Base-by-base conservation (phyloP, 306 rosid genomes). In the Dicorynia guianensis region DNA sequence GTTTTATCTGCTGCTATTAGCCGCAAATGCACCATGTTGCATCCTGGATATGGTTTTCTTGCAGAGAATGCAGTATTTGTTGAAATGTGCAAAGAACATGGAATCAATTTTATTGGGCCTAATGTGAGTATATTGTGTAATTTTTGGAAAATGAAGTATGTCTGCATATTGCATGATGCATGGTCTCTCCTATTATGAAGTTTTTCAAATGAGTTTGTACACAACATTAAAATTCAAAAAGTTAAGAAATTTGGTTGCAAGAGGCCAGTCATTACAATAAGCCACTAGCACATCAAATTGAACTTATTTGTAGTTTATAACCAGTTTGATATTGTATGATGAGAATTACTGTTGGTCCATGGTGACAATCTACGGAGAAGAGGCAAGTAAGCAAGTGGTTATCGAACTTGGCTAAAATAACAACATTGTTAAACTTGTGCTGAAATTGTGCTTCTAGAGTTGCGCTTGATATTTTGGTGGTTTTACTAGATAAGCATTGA, bases 31-130 rank as follows among this genome's bases (percentile, higher is more conserved):
- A 89, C 97, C 11, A 92, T 95, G 99, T 81, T 95, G 83, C 99
- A 95, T 84, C 99, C 99, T 44, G 99, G 99, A 79, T 95, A 95
- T 83, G 99, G 99, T 75, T 92, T 95, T 81, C 97, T 95, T 58
- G 88, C 99, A 35, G 99, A 95, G 86, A 95, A 95, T 90, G 98
- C 97, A 17, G 71, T 81, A 64, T 95, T 95, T 84, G 99, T 95
- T 85, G 93, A 95, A 71, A 92, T 95, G 97, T 95, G 99, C 81
- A 85, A 80, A 80, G 93, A 84, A 54, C 98, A 92, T 68, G 90
- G 97, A 81, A 86, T 95, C 81, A 95, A 92, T 87, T 95, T 95
- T 76, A 92, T 95, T 81, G 99, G 99, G 74, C 99, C 99, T 69
- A 89, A 90, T 47, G 99, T 92, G 69, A 81, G 97, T 82, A 61